phyloP scores from a whole-genome alignment of 306 rosid genomes.

The Erythrophleum fordii region DNA sequence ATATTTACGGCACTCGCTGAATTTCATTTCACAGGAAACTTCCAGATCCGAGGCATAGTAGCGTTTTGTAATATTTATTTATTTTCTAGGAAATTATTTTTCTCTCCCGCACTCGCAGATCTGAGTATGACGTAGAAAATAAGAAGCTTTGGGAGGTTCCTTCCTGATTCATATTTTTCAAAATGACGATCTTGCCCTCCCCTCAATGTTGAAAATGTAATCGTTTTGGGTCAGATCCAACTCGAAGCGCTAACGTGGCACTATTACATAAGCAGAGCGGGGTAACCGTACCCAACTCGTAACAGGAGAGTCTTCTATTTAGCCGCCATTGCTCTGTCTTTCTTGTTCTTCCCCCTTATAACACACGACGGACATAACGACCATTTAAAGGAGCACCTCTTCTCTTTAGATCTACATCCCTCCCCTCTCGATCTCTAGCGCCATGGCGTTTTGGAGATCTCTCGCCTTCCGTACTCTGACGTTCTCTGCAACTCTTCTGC shows the following conservation, averaged over 20 bases:
- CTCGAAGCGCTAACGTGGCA: conserved; percentile 36
- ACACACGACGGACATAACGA: not conserved
- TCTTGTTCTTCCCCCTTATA: conserved; percentile 22
- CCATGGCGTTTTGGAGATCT: conserved; percentile 87
- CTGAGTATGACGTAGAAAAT: not conserved
- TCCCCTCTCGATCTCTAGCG: conserved; percentile 47
- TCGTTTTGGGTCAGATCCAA: conserved; percentile 1
- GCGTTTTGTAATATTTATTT: not conserved
- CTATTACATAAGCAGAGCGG: not conserved
- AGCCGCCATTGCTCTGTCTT: not conserved
- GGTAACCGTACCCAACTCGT: conserved; percentile 16
- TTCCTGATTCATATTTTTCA: not conserved
- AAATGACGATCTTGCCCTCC: conserved; percentile 34
- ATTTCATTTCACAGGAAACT: not conserved
- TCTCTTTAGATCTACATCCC: conserved; percentile 34
- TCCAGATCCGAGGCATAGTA: not conserved
- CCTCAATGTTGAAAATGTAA: not conserved
- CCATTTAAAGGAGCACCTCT: conserved; percentile 5
- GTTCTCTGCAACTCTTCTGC: conserved; percentile 50
- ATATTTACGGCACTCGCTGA: not conserved
- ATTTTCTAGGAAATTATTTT: not conserved
- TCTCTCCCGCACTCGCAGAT: not conserved
- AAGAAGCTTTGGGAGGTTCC: conserved; percentile 27
- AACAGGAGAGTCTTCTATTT: conserved; percentile 23
- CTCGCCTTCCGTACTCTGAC: conserved; percentile 26